Evolutionary conservation across 169 alveolate genomes (phyloP), one percentile per base, ranked within the genome.

Genomic region (Cryptosporidium baileyi): DNA sequence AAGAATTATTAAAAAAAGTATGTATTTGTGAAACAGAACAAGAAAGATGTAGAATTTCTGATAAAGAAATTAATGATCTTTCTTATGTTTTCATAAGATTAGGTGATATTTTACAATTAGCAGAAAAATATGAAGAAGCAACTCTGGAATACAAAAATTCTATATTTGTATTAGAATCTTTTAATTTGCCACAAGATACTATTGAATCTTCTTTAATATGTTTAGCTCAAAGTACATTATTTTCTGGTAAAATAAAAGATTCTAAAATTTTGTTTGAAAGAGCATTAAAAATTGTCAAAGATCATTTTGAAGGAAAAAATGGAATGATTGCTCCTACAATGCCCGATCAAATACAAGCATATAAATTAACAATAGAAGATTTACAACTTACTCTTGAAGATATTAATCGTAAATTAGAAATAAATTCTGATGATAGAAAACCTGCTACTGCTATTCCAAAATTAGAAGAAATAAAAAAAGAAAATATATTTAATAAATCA

Each of bases 141-240:
- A 51, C 61, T 26, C 17, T 74, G 3, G 85, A 74, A 36, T 74
- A 74, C 45, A 74, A 57, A 57, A 54, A 74, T 54, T 30, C 85
- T 6, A 9, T 74, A 26, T 74, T 54, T 57, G 41, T 74, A 19
- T 40, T 74, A 43, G 85, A 74, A 36, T n/a, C 67, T 34, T 74
- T 74, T 22, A 57, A 57, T 13, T 13, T 57, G 4, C 60, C 85
- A 36, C 61, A 54, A 2, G 85, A 74, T 40, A 54, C 74, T 8
- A 17, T 57, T 8, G 85, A 74, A 41, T 54, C 85, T 41, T 40
- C 85, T 36, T 26, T 74, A 24, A 74, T 74, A 74, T 74, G 85
- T 54, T 36, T 74, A 28, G 85, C 85, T 54, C 85, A 74, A 51
- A 74, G 85, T 32, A 74, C 85, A 15, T 54, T 74, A 34, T 74